Conservation (phyloP, 495 filamentous ascomycete species). For the Penicillium coprophilum region DNA sequence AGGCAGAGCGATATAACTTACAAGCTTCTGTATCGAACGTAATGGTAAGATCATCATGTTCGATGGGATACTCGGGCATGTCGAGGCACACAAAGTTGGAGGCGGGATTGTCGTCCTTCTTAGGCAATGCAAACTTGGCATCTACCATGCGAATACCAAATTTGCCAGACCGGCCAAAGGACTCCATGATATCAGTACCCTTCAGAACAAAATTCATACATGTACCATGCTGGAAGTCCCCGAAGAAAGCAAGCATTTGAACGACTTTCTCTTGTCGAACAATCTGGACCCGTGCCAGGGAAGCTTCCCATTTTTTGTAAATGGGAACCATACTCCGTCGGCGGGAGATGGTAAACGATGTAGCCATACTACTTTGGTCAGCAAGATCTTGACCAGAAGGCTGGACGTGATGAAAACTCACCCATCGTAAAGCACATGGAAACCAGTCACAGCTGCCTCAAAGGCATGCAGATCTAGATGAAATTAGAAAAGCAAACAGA, state of each 20-base stretch:
- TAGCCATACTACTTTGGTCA: constrained; percentile 50
- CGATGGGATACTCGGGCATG: constrained; percentile 80
- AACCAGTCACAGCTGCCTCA: constrained; percentile 74
- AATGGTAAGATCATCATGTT: constrained; percentile 87
- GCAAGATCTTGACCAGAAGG: background rate
- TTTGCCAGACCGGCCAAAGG: constrained; percentile 63
- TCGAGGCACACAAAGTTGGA: constrained; percentile 78
- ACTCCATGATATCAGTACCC: constrained; percentile 75
- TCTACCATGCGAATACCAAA: constrained; percentile 73
- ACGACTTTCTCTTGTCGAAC: constrained; percentile 68
- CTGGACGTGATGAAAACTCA: constrained; percentile 23
- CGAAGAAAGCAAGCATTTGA: constrained; percentile 79
- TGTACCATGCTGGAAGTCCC: constrained; percentile 73
- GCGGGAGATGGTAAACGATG: constrained; percentile 77
- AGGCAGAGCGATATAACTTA: constrained; percentile 47
- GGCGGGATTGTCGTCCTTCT: constrained; percentile 54
- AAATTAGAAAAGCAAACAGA: constrained; percentile 31
- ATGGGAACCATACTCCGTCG: constrained; percentile 84
- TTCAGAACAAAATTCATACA: constrained; percentile 87
- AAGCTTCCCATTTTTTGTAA: constrained; percentile 86
- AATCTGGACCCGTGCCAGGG: constrained; percentile 70
- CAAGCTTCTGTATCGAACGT: constrained; percentile 75
- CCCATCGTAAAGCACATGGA: constrained; percentile 71
- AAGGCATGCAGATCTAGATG: constrained; percentile 69
- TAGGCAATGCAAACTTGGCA: constrained; percentile 84